Percentiles rank a stretch among this genome's conserved stretches.
Conservation (phyloP, 768 basidiomycete genomes). For the Tremella mesenterica region DNA sequence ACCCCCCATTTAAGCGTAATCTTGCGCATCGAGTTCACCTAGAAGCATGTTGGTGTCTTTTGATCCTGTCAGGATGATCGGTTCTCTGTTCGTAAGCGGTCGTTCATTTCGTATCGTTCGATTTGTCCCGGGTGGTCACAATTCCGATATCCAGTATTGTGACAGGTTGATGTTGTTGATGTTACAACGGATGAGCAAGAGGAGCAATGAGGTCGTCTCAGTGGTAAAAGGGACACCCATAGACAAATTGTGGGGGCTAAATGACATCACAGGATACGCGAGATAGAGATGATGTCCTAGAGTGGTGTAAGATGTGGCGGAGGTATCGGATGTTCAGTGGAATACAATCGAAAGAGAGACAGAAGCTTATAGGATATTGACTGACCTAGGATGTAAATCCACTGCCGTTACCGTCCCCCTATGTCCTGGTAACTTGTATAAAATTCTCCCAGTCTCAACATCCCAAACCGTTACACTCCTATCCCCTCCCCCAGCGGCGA, state of each 20-base stretch:
- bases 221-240: too few relatives aligned
- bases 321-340: background rate
- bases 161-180: background rate
- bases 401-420: constrained; percentile 93
- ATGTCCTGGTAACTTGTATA: constrained; percentile 69
- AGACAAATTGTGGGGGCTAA: too few relatives aligned
- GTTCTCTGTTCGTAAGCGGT: constrained; percentile 48
- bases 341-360: background rate
- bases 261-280: too few relatives aligned
- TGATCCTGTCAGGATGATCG: constrained; percentile 68
- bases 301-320: too few relatives aligned
- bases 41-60: constrained; percentile 88
- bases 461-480: constrained; percentile 47
- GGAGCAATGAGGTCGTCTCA: too few relatives aligned
- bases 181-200: background rate
- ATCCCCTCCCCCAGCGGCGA: constrained; percentile 48
- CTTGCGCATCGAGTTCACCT: constrained; percentile 66
- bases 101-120: background rate
- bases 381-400: constrained; percentile 92
- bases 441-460: constrained; percentile 38
- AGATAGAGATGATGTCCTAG: too few relatives aligned
- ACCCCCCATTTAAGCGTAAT: constrained; percentile 18
- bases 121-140: too few relatives aligned
- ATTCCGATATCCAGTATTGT: background rate
- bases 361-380: constrained; percentile 4